These are phyloP conservation scores for Psilocybe tampanensis DNA, from an alignment of 768 basidiomycete species.

Conservation along the genomic window DNA sequence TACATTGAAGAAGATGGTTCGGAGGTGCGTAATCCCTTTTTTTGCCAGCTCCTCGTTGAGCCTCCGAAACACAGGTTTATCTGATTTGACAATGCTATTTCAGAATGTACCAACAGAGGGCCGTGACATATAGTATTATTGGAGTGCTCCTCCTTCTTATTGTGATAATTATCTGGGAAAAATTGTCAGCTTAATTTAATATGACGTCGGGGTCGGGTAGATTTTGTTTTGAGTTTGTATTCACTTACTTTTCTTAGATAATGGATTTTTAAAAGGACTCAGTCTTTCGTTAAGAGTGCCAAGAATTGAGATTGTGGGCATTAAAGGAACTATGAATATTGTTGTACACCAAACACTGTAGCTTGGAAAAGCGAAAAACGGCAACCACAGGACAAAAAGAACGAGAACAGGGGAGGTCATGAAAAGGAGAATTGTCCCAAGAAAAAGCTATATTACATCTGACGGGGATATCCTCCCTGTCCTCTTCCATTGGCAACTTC, in stretches of 20 bases:
- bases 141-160: conserved; percentile 84
- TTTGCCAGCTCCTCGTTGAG: conserved; percentile 8
- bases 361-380: conserved; percentile 13
- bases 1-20: conserved; percentile 94
- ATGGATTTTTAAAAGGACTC: not conserved
- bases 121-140: conserved; percentile 87
- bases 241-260: not conserved
- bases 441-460: conserved; percentile 25
- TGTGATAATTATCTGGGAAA: conserved; percentile 78
- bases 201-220: not conserved
- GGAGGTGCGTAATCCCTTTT: conserved; percentile 61
- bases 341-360: conserved; percentile 15
- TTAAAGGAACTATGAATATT: conserved; percentile 1
- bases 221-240: not conserved
- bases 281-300: not conserved
- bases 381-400: conserved; percentile 10
- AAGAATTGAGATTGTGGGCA: not conserved
- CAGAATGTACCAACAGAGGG: conserved; percentile 97
- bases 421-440: conserved; percentile 19
- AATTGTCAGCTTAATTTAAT: conserved; percentile 45
- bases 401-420: conserved; percentile 15
- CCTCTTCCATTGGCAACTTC: conserved; percentile 30
- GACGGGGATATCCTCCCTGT: conserved; percentile 25
- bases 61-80: conserved; percentile 34
- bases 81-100: conserved; percentile 21